Conservation (phyloP, 768 basidiomycete species). For the Ramaria sp. region DNA sequence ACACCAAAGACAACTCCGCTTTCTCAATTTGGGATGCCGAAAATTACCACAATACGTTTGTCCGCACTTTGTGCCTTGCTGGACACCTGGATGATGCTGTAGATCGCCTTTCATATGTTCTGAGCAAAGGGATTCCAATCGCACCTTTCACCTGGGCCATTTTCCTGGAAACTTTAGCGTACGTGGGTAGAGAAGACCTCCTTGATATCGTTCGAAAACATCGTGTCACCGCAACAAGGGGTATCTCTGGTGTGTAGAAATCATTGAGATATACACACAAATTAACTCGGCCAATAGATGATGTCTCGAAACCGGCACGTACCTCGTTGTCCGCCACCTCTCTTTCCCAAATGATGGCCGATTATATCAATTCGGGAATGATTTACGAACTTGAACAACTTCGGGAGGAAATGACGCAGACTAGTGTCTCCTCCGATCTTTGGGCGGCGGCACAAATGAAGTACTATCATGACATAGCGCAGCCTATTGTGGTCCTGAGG, state of each 20-base stretch:
- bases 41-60: not conserved
- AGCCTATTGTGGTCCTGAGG: not conserved
- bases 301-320: not conserved
- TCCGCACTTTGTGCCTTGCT: not conserved
- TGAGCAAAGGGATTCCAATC: not conserved
- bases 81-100: not conserved
- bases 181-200: not conserved
- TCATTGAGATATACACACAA: not conserved
- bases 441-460: constrained; percentile 2
- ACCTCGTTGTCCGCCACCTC: not conserved
- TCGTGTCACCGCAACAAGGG: not conserved
- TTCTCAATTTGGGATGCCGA: constrained; percentile 1
- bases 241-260: not conserved
- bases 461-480: not conserved
- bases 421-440: not conserved
- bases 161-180: not conserved
- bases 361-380: not conserved
- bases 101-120: not conserved
- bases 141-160: not conserved
- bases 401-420: not conserved
- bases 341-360: not conserved
- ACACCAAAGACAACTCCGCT: not conserved
- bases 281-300: not conserved
- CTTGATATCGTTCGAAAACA: not conserved
- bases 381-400: not conserved